phyloP scores from a whole-genome alignment of 495 filamentous ascomycete species.

The Aspergillus nidulans region DNA sequence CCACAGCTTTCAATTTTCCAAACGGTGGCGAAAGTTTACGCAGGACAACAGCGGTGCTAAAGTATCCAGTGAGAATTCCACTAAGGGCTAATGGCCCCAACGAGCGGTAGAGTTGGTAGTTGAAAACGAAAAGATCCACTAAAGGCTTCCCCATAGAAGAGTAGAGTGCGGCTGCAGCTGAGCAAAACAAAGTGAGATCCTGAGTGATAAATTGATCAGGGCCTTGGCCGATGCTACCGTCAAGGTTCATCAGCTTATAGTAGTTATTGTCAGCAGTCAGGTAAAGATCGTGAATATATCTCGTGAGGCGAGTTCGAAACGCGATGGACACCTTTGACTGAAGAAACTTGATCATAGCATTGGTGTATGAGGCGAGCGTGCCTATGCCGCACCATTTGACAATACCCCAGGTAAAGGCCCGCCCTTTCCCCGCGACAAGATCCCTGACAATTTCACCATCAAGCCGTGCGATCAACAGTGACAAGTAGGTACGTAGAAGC shows the following conservation, averaged over 20 bases:
- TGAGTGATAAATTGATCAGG: constrained; percentile 98
- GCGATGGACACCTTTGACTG: constrained; percentile 98
- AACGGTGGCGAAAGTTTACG: constrained; percentile 88
- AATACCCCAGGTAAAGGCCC: constrained; percentile 81
- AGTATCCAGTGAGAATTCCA: constrained; percentile 86
- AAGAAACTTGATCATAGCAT: constrained; percentile 96
- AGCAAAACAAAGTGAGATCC: constrained; percentile 92
- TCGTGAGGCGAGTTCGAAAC: constrained; percentile 90
- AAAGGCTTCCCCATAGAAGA: constrained; percentile 95
- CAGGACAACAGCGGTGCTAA: constrained; percentile 83
- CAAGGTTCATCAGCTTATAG: constrained; percentile 91
- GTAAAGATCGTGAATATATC: constrained; percentile 98
- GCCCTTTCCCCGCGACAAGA: constrained; percentile 89
- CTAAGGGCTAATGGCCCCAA: constrained; percentile 84
- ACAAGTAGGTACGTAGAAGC: constrained; percentile 88
- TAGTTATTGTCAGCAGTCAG: constrained; percentile 91
- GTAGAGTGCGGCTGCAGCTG: constrained; percentile 86
- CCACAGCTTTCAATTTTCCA: constrained; percentile 91
- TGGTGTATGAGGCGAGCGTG: constrained; percentile 80
- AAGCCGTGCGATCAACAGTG: constrained; percentile 82
- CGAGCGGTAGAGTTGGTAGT: constrained; percentile 90
- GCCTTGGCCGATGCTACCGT: constrained; percentile 86
- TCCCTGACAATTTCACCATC: constrained; percentile 97
- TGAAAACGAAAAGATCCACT: constrained; percentile 94
- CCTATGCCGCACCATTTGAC: constrained; percentile 75